Percentiles rank a stretch among this genome's conserved stretches.
These are phyloP conservation scores for Elymus sibiricus DNA, from an alignment of 176 grass and related monocot genomes.

Conservation along the genomic window DNA sequence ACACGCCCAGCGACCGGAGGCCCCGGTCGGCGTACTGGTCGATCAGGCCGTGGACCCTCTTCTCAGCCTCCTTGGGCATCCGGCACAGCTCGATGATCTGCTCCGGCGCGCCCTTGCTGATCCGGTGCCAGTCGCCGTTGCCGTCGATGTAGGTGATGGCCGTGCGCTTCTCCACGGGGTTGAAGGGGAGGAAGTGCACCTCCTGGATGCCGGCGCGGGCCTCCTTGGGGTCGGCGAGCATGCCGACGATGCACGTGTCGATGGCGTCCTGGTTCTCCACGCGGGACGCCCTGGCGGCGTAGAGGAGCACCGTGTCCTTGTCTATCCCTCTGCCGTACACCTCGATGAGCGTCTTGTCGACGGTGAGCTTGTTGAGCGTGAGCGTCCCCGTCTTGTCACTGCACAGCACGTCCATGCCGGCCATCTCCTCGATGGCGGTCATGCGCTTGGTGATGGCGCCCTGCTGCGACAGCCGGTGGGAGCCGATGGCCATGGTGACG, in stretches of 20 bases:
- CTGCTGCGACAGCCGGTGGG: constrained; percentile 85
- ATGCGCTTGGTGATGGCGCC: constrained; percentile 98
- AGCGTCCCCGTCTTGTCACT: constrained; percentile 96
- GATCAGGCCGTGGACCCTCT: constrained; percentile 63
- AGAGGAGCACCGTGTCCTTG: constrained; percentile 80
- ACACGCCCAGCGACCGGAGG: constrained; percentile 68
- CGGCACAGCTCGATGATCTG: constrained; percentile 92
- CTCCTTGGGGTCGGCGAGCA: constrained; percentile 90
- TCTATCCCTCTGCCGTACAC: constrained; percentile 54
- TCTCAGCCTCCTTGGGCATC: constrained; percentile 65
- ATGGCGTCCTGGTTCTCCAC: constrained; percentile 98
- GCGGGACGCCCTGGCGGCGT: constrained; percentile 73
- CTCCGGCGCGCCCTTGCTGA: constrained; percentile 93
- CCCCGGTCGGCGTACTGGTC: constrained; percentile 87
- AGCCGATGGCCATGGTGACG: constrained; percentile 96
- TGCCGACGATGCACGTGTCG: constrained; percentile 78
- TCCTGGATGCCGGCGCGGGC: constrained; percentile 76
- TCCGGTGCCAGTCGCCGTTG: constrained; percentile 74
- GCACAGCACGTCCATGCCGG: constrained; percentile 96
- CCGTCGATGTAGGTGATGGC: constrained; percentile 91
- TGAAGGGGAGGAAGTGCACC: constrained; percentile 94
- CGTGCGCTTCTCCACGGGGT: constrained; percentile 89
- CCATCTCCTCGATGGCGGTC: constrained; percentile 99
- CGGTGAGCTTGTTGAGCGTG: constrained; percentile 94
- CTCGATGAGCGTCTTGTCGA: constrained; percentile 85